These are phyloP conservation scores for Dipodascus albidus DNA, from an alignment of 805 yeast species.

Conservation along the genomic window DNA sequence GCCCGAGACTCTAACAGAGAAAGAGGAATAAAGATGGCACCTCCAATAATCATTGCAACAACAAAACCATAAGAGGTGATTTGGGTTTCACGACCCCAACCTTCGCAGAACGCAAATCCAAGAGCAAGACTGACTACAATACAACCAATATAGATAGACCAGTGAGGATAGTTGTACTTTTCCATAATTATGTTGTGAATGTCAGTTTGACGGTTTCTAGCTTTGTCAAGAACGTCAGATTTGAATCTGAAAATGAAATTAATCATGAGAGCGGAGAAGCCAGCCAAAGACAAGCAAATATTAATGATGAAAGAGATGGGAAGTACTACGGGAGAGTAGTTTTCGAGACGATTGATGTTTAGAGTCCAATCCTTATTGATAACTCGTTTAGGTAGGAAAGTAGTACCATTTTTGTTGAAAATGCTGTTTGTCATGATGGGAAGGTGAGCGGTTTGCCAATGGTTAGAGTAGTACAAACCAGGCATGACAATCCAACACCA, in stretches of 20 bases:
- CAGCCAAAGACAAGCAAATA: constrained; percentile 1
- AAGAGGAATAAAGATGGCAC: constrained; percentile 42
- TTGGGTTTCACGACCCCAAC: constrained; percentile 22
- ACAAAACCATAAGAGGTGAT: constrained; percentile 37
- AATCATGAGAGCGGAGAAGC: not conserved
- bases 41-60: constrained; percentile 42
- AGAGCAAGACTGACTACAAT: constrained; percentile 22
- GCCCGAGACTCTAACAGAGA: constrained; percentile 52
- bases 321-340: constrained; percentile 53
- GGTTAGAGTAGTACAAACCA: constrained; percentile 42
- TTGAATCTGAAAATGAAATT: constrained; percentile 20
- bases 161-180: constrained; percentile 41
- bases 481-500: constrained; percentile 45
- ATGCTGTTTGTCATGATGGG: constrained; percentile 42
- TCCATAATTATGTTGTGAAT: constrained; percentile 39
- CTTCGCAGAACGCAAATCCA: not conserved
- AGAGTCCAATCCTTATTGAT: constrained; percentile 33
- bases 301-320: constrained; percentile 21
- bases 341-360: constrained; percentile 35
- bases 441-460: constrained; percentile 47
- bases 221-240: not conserved
- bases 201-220: constrained; percentile 21
- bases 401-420: constrained; percentile 38
- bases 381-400: constrained; percentile 40
- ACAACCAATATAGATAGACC: constrained; percentile 32